These are phyloP conservation scores for Yamadazyma dendronema DNA, from an alignment of 1,139 yeast species.

Conservation along the genomic window DNA sequence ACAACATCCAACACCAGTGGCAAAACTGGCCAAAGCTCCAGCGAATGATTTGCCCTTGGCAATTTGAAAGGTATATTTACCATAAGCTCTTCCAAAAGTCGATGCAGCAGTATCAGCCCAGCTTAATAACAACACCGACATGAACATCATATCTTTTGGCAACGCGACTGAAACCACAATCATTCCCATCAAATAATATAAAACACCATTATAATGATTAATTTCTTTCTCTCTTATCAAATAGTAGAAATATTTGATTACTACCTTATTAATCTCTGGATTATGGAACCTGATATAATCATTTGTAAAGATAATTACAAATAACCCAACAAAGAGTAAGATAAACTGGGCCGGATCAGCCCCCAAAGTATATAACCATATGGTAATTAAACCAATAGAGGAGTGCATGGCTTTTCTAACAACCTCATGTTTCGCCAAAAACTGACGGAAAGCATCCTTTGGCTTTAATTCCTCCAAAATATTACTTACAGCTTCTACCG, in stretches of 20 bases:
- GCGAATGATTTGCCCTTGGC: constrained; percentile 78
- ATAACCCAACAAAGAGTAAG: constrained; percentile 54
- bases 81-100: constrained; percentile 82
- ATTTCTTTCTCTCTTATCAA: constrained; percentile 83
- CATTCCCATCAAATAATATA: constrained; percentile 82
- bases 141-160: constrained; percentile 77
- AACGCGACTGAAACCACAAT: constrained; percentile 64
- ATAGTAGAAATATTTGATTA: constrained; percentile 69
- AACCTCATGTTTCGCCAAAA: constrained; percentile 75
- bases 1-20: constrained; percentile 66
- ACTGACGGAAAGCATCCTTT: constrained; percentile 38
- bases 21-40: constrained; percentile 83
- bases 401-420: constrained; percentile 87
- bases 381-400: constrained; percentile 78
- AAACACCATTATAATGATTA: constrained; percentile 70
- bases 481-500: neutral
- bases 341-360: constrained; percentile 54
- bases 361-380: constrained; percentile 69
- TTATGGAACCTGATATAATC: constrained; percentile 69
- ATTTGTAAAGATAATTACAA: constrained; percentile 54
- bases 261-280: constrained; percentile 58
- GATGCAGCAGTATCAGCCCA: constrained; percentile 99
- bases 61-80: constrained; percentile 78
- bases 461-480: constrained; percentile 5
- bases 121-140: constrained; percentile 76